Evolutionary conservation across 129 eudicot species (phyloP).

Genomic region (Pulicaria dysenterica): DNA sequence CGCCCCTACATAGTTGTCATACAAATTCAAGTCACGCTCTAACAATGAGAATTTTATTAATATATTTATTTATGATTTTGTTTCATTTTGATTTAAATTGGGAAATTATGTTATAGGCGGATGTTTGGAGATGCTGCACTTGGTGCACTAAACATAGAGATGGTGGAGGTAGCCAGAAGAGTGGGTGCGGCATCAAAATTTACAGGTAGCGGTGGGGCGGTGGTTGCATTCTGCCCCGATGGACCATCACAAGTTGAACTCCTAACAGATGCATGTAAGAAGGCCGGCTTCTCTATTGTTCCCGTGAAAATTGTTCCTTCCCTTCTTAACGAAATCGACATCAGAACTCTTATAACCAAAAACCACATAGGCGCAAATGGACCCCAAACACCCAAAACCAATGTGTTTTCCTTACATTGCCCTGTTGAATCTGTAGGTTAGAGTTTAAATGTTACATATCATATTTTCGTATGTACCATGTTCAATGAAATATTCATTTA

Average conservation of each 20-base stretch:
- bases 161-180: slow-evolving; percentile 84
- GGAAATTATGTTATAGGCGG: slow-evolving; percentile 39
- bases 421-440: slow-evolving; percentile 7
- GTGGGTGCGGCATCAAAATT: slow-evolving; percentile 95
- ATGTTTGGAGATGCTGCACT: slow-evolving; percentile 92
- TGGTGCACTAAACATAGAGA: slow-evolving; percentile 77
- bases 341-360: slow-evolving; percentile 38
- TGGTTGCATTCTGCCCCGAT: slow-evolving; percentile 78
- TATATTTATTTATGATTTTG: neutral
- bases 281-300: slow-evolving; percentile 59
- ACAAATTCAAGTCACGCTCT: too few species aligned
- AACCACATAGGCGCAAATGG: neutral
- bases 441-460: neutral
- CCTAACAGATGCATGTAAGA: slow-evolving; percentile 63
- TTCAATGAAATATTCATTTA: neutral
- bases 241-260: slow-evolving; percentile 69
- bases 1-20: too few species aligned
- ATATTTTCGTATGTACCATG: neutral
- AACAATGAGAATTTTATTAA: too few species aligned
- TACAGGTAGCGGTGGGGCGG: slow-evolving; percentile 98
- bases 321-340: slow-evolving; percentile 50
- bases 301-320: slow-evolving; percentile 61
- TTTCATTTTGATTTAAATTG: neutral
- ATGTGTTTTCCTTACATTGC: slow-evolving; percentile 11
- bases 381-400: neutral